A percentile compares a stretch with the other conserved stretches of the same genome.
phyloP scores from a whole-genome alignment of 305 asterid species.

The Coffea humblotiana region DNA sequence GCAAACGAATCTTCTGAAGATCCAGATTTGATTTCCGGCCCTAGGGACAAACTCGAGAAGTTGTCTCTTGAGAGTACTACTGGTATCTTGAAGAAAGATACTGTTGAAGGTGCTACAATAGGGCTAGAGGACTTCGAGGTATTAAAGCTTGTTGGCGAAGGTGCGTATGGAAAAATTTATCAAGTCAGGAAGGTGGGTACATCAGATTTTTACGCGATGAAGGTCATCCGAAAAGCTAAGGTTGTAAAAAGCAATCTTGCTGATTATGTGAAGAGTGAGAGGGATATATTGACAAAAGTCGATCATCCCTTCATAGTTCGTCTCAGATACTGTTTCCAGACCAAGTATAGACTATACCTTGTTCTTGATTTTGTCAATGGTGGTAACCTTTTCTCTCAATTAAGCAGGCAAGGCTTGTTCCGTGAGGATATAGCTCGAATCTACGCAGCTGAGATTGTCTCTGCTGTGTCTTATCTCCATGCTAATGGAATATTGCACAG shows the following conservation, averaged over 20 bases:
- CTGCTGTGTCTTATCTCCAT: slow-evolving; percentile 90
- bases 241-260: slow-evolving; percentile 79
- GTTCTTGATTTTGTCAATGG: slow-evolving; percentile 92
- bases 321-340: slow-evolving; percentile 92
- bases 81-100: slow-evolving; percentile 16
- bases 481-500: slow-evolving; percentile 90
- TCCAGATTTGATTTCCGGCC: slow-evolving; percentile 57
- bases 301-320: slow-evolving; percentile 79
- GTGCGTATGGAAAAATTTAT: slow-evolving; percentile 88
- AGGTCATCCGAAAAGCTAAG: slow-evolving; percentile 83
- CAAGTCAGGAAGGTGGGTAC: slow-evolving; percentile 77
- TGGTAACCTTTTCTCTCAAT: slow-evolving; percentile 95
- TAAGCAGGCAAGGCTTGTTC: slow-evolving; percentile 72
- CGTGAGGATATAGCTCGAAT: slow-evolving; percentile 83
- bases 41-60: slow-evolving; percentile 31
- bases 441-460: slow-evolving; percentile 82
- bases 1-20: slow-evolving; percentile 49
- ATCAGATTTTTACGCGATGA: slow-evolving; percentile 81
- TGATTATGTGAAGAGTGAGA: slow-evolving; percentile 77
- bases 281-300: slow-evolving; percentile 67
- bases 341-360: slow-evolving; percentile 81
- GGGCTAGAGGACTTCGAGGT: slow-evolving; percentile 79
- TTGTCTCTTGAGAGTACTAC: slow-evolving; percentile 21
- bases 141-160: slow-evolving; percentile 84
- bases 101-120: slow-evolving; percentile 34